Percentiles rank a stretch among this genome's conserved stretches.
Evolutionary conservation across 495 filamentous ascomycete genomes (phyloP).

Genomic region (Aspergillus sclerotiicarbonarius): DNA sequence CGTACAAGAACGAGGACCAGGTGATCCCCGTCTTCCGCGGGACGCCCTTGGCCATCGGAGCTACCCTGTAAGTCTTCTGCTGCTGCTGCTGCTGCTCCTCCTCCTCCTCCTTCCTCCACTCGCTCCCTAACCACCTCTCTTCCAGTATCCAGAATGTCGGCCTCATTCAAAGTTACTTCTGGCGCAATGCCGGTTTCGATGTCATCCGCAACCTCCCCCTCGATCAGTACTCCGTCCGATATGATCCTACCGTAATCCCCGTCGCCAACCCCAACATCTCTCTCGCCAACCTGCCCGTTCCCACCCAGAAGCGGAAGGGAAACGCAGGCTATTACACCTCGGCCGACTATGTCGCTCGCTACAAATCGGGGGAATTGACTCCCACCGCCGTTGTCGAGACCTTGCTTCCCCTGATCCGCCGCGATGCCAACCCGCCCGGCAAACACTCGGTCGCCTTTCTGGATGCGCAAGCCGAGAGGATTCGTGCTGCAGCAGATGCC

Average conservation of each 20-base stretch:
- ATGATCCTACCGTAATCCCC: conserved; percentile 84
- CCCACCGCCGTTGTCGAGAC: conserved; percentile 68
- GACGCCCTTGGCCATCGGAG: conserved; percentile 46
- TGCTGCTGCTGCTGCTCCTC: background rate
- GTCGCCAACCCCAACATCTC: conserved; percentile 40
- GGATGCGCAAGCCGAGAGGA: conserved; percentile 54
- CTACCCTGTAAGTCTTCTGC: conserved; percentile 41
- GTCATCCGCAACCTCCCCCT: conserved; percentile 58
- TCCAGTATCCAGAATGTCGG: conserved; percentile 53
- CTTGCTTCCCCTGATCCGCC: conserved; percentile 66
- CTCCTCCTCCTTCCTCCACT: background rate
- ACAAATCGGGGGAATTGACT: conserved; percentile 63
- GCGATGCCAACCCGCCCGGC: conserved; percentile 48
- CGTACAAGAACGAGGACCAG: conserved; percentile 49
- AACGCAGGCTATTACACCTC: conserved; percentile 60
- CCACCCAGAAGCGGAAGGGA: conserved; percentile 31
- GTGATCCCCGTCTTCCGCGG: conserved; percentile 56
- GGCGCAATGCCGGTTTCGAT: conserved; percentile 73
- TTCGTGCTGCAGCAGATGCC: conserved; percentile 64
- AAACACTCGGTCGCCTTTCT: conserved; percentile 71
- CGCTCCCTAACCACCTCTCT: background rate
- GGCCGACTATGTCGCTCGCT: conserved; percentile 74
- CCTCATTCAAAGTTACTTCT: conserved; percentile 60
- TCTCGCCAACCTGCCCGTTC: conserved; percentile 21
- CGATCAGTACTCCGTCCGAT: conserved; percentile 59